A percentile compares a stretch with the other conserved stretches of the same genome.
Conservation (phyloP, 768 basidiomycete genomes). For the Boletellus emodensis region DNA sequence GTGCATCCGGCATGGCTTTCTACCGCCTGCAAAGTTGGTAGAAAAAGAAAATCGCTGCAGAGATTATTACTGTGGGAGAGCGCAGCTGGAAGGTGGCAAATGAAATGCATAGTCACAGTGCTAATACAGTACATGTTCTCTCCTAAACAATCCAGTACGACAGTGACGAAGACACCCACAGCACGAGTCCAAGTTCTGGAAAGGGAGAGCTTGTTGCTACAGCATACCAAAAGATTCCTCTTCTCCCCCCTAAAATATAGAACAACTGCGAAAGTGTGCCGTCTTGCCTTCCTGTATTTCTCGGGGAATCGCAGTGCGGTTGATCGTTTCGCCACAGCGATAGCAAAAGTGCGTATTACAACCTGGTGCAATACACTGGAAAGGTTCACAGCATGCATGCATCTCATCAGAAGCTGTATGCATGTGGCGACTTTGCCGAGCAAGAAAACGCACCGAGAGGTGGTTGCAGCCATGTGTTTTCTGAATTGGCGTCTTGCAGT, state of each 20-base stretch:
- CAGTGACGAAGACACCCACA: too few relatives aligned
- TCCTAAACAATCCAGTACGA: too few relatives aligned
- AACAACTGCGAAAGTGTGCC: constrained; percentile 32
- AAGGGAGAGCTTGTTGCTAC: too few relatives aligned
- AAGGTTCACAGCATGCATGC: not conserved
- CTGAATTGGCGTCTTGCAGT: constrained; percentile 48
- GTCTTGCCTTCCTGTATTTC: constrained; percentile 32
- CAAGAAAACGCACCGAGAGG: constrained; percentile 44
- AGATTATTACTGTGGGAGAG: not conserved
- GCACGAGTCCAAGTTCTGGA: too few relatives aligned
- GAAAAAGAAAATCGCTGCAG: too few relatives aligned
- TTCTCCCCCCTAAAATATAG: constrained; percentile 18
- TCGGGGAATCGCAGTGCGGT: constrained; percentile 32
- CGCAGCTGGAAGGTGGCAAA: not conserved
- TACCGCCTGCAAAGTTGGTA: too few relatives aligned
- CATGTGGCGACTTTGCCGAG: not conserved
- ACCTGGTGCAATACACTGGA: constrained; percentile 50
- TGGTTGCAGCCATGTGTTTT: constrained; percentile 54
- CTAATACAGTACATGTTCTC: too few relatives aligned
- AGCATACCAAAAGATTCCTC: too few relatives aligned
- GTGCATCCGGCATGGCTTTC: not conserved
- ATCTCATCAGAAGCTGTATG: not conserved
- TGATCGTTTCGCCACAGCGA: constrained; percentile 43
- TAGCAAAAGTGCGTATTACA: constrained; percentile 61
- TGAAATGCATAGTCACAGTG: not conserved